A percentile compares a stretch with the other conserved stretches of the same genome.
Evolutionary conservation across 495 filamentous ascomycete genomes (phyloP).

Genomic region (Trichocladium antarcticum): DNA sequence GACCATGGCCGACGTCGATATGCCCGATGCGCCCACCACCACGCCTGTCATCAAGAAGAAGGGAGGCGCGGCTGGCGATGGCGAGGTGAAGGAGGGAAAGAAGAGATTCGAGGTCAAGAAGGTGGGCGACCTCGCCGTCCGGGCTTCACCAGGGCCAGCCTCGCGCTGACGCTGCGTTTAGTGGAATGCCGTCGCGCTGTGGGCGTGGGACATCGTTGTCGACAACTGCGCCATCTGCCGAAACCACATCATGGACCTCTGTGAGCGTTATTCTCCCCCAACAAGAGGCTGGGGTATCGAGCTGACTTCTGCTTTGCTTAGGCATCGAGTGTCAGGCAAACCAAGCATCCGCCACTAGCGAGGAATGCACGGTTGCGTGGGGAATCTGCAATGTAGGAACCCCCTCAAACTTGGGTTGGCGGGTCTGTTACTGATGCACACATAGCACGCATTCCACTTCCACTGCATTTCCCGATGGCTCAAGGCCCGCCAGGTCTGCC

Average conservation of each 20-base stretch:
- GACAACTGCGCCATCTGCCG: constrained; percentile 99
- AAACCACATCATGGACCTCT: constrained; percentile 99
- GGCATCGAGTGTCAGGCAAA: constrained; percentile 99
- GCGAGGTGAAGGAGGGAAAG: constrained; percentile 62
- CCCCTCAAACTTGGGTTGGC: neutral
- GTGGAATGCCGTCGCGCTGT: constrained; percentile 99
- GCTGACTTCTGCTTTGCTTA: constrained; percentile 21
- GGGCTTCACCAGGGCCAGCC: neutral
- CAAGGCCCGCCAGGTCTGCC: constrained; percentile 98
- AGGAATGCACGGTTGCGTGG: constrained; percentile 98
- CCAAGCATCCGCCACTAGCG: constrained; percentile 90
- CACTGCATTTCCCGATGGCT: constrained; percentile 99
- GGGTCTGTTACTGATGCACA: constrained; percentile 9
- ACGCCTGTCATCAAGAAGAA: constrained; percentile 48
- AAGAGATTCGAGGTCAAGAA: constrained; percentile 98
- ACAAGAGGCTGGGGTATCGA: neutral
- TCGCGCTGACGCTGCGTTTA: constrained; percentile 30
- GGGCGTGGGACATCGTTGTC: constrained; percentile 99
- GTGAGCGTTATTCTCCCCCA: constrained; percentile 37
- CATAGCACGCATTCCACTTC: constrained; percentile 97
- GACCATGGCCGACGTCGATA: constrained; percentile 92
- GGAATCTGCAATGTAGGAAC: constrained; percentile 90
- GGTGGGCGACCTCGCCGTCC: constrained; percentile 39
- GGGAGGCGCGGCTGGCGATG: constrained; percentile 29
- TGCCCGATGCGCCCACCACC: constrained; percentile 71